phyloP scores from a whole-genome alignment of 139 green algal genomes.

The Chloropicon primus region DNA sequence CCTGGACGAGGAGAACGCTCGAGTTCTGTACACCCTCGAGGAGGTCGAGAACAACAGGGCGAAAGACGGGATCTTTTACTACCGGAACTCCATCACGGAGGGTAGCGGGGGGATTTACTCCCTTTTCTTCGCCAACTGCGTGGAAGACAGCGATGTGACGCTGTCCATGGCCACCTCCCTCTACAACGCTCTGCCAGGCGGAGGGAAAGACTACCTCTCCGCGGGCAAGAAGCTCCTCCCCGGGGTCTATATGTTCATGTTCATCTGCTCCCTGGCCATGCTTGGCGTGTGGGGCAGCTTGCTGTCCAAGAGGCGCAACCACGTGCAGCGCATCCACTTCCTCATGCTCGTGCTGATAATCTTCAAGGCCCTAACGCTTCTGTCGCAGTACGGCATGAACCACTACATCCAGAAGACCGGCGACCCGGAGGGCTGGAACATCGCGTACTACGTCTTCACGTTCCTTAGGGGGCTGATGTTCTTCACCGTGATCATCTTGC shows the following conservation, averaged over 20 bases:
- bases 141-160: conserved; percentile 46
- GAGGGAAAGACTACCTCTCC: conserved; percentile 68
- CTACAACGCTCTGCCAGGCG: conserved; percentile 36
- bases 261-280: conserved; percentile 49
- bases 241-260: conserved; percentile 75
- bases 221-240: conserved; percentile 75
- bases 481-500: conserved; percentile 86
- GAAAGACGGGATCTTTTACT: conserved; percentile 20
- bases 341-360: conserved; percentile 75
- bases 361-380: conserved; percentile 77
- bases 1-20: conserved; percentile 33
- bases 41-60: conserved; percentile 21
- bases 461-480: conserved; percentile 79
- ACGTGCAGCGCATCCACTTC: conserved; percentile 72
- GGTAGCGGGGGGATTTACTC: conserved; percentile 41
- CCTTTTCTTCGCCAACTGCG: conserved; percentile 86
- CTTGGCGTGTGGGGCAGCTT: conserved; percentile 45
- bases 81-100: conserved; percentile 9
- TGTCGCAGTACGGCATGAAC: conserved; percentile 45
- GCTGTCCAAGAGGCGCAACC: conserved; percentile 22
- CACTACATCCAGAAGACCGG: conserved; percentile 61
- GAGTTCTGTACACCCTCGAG: conserved; percentile 41
- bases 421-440: conserved; percentile 80
- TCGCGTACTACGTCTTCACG: conserved; percentile 93
- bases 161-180: conserved; percentile 53